Evolutionary conservation across 2,329 filamentous ascomycete species (phyloP).

Genomic region (Davidsoniella neocaledoniae): DNA sequence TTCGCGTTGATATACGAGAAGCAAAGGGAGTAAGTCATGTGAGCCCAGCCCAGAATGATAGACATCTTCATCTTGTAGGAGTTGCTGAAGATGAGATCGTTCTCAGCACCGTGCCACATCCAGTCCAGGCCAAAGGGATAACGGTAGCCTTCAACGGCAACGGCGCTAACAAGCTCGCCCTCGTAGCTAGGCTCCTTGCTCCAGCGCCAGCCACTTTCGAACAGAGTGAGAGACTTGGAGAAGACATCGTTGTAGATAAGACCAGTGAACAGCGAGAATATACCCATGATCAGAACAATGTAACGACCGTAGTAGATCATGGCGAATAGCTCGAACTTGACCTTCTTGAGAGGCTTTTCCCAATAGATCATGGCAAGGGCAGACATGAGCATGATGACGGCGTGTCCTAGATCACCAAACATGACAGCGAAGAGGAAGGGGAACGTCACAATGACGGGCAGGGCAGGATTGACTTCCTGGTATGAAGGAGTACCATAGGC

Average conservation of each 20-base stretch:
- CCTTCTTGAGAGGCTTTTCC: slow-evolving; percentile 85
- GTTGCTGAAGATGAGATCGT: slow-evolving; percentile 90
- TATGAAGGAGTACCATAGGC: slow-evolving; percentile 97
- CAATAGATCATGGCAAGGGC: slow-evolving; percentile 90
- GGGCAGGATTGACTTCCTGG: slow-evolving; percentile 86
- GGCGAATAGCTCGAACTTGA: slow-evolving; percentile 80
- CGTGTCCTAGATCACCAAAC: slow-evolving; percentile 97
- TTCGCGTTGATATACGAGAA: slow-evolving; percentile 84
- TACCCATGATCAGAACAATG: slow-evolving; percentile 94
- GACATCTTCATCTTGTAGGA: slow-evolving; percentile 99
- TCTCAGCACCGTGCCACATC: slow-evolving; percentile 93
- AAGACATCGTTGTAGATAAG: slow-evolving; percentile 97
- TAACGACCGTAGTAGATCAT: slow-evolving; percentile 99
- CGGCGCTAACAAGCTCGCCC: slow-evolving; percentile 46
- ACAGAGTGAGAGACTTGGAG: slow-evolving; percentile 80
- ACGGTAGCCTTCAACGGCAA: slow-evolving; percentile 57
- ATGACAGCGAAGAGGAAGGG: slow-evolving; percentile 99
- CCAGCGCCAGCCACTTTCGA: slow-evolving; percentile 81
- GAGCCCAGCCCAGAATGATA: slow-evolving; percentile 89
- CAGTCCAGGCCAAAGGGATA: slow-evolving; percentile 94
- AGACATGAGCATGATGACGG: slow-evolving; percentile 69
- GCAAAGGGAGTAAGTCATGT: slow-evolving; percentile 97
- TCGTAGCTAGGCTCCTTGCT: slow-evolving; percentile 40
- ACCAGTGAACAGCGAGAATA: slow-evolving; percentile 94
- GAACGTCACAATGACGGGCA: slow-evolving; percentile 93